A percentile compares a stretch with the other conserved stretches of the same genome.
These are phyloP conservation scores for Pleurotus tuber-regium DNA, from an alignment of 768 basidiomycete species.

Conservation along the genomic window DNA sequence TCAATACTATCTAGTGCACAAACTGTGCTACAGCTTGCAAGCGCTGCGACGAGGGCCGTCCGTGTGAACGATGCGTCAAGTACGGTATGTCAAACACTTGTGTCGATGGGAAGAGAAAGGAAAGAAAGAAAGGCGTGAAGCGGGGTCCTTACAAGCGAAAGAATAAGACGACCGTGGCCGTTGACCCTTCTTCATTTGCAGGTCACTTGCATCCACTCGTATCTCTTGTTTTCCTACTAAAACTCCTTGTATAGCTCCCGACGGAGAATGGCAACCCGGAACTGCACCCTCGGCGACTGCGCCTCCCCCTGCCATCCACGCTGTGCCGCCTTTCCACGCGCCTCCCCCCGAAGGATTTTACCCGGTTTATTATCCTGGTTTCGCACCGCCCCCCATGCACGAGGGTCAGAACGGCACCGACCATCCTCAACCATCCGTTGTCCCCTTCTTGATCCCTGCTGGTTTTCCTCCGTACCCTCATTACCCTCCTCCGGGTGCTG, in stretches of 20 bases:
- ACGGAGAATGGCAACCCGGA: slow-evolving; percentile 28
- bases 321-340: slow-evolving; percentile 1
- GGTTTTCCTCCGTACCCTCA: slow-evolving; percentile 5
- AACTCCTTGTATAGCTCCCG: slow-evolving; percentile 11
- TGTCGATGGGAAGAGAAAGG: slow-evolving; percentile 89
- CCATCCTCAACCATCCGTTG: not conserved
- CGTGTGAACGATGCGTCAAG: slow-evolving; percentile 88
- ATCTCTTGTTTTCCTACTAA: not conserved
- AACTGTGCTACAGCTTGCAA: slow-evolving; percentile 89
- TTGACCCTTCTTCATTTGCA: not conserved
- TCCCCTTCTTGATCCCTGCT: slow-evolving; percentile 1
- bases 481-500: not conserved
- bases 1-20: slow-evolving; percentile 50
- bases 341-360: slow-evolving; percentile 2
- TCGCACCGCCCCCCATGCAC: not conserved
- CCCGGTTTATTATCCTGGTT: slow-evolving; percentile 6
- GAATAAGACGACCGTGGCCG: slow-evolving; percentile 31
- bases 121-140: slow-evolving; percentile 88
- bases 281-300: slow-evolving; percentile 1
- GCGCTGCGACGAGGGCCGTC: slow-evolving; percentile 84
- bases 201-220: not conserved
- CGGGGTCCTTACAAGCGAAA: slow-evolving; percentile 82
- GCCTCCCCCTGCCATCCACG: not conserved
- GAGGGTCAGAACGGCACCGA: slow-evolving; percentile 1
- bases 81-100: slow-evolving; percentile 80